Evolutionary conservation across 129 eudicot genomes (phyloP).

Genomic region (Cynara cardunculus): DNA sequence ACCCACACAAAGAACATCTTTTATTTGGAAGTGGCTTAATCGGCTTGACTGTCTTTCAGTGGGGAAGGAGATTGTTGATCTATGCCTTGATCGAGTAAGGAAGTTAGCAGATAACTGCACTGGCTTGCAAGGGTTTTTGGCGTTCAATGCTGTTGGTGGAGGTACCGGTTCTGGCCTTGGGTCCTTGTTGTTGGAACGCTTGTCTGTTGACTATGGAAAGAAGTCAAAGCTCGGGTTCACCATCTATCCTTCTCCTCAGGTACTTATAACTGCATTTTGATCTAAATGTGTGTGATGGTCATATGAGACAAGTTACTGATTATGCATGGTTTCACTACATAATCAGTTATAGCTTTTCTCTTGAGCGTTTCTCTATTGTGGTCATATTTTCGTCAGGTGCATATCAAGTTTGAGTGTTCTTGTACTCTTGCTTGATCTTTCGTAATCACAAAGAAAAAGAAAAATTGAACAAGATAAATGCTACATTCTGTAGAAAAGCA

Average conservation of each 20-base stretch:
- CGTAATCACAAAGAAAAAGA: not conserved
- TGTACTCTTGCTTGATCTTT: not conserved
- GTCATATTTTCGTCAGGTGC: not conserved
- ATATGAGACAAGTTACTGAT: not conserved
- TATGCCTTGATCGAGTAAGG: conserved; percentile 87
- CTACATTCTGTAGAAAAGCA: not conserved
- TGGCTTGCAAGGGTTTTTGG: conserved; percentile 95
- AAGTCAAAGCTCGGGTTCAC: conserved; percentile 99
- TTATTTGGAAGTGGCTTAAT: not conserved
- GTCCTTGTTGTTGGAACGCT: conserved; percentile 88
- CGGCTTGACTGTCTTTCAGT: conserved; percentile 41
- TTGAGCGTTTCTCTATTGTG: not conserved
- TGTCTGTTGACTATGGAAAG: conserved; percentile 98
- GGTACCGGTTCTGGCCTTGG: conserved; percentile 99
- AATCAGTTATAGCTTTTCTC: not conserved
- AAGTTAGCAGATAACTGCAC: conserved; percentile 98
- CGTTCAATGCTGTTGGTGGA: conserved; percentile 96
- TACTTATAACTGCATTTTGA: conserved; percentile 15
- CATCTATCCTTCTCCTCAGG: conserved; percentile 99
- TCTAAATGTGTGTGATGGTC: not conserved
- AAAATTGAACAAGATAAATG: not conserved
- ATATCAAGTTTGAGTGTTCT: not conserved
- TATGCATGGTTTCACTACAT: not conserved
- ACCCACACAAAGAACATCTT: not conserved
- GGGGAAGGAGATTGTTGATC: conserved; percentile 92